phyloP scores from a whole-genome alignment of 148 eudicot genomes.

The Arbutus unedo region DNA sequence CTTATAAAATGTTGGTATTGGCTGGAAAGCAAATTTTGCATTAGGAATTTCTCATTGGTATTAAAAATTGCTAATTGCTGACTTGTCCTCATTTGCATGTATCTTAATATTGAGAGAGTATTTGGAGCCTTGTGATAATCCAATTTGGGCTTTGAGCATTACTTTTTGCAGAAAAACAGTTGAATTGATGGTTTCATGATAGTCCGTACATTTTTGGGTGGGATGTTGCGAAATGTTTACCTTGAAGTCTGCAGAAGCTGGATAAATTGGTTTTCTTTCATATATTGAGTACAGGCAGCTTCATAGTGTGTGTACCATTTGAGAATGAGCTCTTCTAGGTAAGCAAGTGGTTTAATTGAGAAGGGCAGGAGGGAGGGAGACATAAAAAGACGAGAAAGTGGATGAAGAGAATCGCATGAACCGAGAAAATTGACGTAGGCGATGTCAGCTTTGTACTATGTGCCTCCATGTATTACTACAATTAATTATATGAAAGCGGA shows the following conservation, averaged over 20 bases:
- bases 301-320: neutral
- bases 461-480: neutral
- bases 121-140: no score
- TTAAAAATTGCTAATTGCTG: conserved; percentile 1
- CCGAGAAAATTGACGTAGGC: neutral
- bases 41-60: neutral
- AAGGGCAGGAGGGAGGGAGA: neutral
- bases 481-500: neutral
- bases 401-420: neutral
- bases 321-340: neutral
- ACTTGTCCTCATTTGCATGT: neutral
- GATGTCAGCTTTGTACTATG: neutral
- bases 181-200: neutral
- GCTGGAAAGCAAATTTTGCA: neutral
- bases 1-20: neutral
- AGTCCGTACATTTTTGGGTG: neutral
- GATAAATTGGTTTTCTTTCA: neutral
- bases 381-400: neutral
- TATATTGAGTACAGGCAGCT: neutral
- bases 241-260: neutral
- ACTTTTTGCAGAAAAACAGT: neutral
- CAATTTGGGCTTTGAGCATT: conserved; percentile 1
- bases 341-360: neutral
- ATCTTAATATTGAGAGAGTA: neutral
- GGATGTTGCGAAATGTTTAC: neutral